phyloP scores from a whole-genome alignment of 257 asterid genomes.

The Nicotiana noctiflora region DNA sequence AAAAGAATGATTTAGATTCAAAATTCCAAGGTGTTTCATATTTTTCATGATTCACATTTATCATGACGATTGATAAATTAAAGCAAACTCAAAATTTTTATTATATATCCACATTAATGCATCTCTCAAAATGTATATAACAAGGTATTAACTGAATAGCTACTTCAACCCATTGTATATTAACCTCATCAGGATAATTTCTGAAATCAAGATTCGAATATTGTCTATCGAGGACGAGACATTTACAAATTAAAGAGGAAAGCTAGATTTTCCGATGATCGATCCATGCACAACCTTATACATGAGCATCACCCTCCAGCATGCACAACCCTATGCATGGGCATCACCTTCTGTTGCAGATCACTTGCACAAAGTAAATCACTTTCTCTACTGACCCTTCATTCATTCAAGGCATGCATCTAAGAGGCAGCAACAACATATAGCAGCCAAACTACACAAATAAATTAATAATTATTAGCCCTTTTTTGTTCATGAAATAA shows the following conservation, averaged over 20 bases:
- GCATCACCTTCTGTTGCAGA: background rate
- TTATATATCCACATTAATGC: background rate
- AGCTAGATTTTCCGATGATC: background rate
- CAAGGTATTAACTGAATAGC: too few species aligned
- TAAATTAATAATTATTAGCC: background rate
- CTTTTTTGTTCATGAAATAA: background rate
- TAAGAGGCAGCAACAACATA: constrained; percentile 5
- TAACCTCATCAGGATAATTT: too few species aligned
- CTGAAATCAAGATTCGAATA: background rate
- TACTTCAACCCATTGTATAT: too few species aligned
- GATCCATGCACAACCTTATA: too few species aligned
- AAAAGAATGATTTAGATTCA: too few species aligned
- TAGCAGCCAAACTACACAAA: background rate
- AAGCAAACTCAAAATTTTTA: too few species aligned
- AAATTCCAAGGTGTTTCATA: too few species aligned
- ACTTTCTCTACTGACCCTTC: background rate
- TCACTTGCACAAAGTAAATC: background rate
- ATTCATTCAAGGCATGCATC: constrained; percentile 2
- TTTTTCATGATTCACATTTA: too few species aligned
- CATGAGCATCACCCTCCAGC: too few species aligned
- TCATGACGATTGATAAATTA: background rate
- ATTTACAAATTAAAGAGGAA: background rate
- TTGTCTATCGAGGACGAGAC: background rate
- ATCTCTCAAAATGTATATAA: background rate
- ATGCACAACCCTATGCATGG: background rate